Base-by-base conservation (phyloP, 495 filamentous ascomycete genomes). In the Hypoxylon cercidicola region DNA sequence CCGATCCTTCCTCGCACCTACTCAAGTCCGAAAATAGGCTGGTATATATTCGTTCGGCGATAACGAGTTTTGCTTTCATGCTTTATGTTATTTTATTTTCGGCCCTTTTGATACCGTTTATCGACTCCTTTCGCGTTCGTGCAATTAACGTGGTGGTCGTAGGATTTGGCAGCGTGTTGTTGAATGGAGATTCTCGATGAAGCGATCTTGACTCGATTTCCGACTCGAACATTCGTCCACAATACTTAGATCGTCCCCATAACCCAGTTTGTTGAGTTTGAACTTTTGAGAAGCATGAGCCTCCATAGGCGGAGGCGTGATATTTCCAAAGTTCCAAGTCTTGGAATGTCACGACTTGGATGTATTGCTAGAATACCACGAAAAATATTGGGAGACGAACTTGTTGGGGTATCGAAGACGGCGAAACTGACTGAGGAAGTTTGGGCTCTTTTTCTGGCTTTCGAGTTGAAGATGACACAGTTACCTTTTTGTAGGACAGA, bases 1-100 rank as follows among this genome's bases (percentile, higher is more conserved):
- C 25, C 18, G 37, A 51, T 56, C 44, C 60, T 37, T 23, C 25
- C 37, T 55, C 60, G 52, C 45, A 12, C 37, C 25, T 44, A 55
- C 51, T 44, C 30, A 51, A 62, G 23, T 45, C 52, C 46, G 45
- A 43, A 41, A 15, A 43, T 10, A 18, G 28, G 15, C 0, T 18
- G n/a, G 43, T 41, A 30, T 9, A n/a, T 50, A 25, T 30, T 55
- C 15, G 44, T 41, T 28, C 44, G 52, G 59, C 25, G 44, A 62
- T 56, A 25, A 44, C 28, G 7, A 8, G 49, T 55, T 20, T 35
- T 51, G 0, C 7, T 28, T 35, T 37, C 34, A 16, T 11, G 37
- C 18, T 19, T 37, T 46, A 43, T 50, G 35, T 34, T 15, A 15
- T n/a, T 49, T n/a, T n/a, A n/a, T n/a, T n/a, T 20, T 25, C 21